Percentiles rank a stretch among this genome's conserved stretches.
These are phyloP conservation scores for Phaffia rhodozyma DNA, from an alignment of 1,284 basidiomycete species.

Conservation along the genomic window DNA sequence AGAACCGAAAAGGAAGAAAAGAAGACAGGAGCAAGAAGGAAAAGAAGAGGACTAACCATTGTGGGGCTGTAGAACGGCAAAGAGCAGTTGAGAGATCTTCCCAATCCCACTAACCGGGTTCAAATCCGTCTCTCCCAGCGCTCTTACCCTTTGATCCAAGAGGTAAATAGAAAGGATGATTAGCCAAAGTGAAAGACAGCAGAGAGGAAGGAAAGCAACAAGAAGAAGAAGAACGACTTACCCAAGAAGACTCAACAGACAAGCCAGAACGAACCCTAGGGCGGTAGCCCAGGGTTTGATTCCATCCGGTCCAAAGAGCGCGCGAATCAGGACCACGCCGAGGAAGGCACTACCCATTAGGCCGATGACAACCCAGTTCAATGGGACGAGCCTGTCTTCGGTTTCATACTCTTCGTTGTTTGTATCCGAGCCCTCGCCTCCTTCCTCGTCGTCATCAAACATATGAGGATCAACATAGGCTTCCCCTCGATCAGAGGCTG, in stretches of 20 bases:
- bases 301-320: conserved; percentile 74
- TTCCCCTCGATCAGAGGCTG: conserved; percentile 14
- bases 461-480: conserved; percentile 26
- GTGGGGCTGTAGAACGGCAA: conserved; percentile 86
- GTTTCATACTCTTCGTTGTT: conserved; percentile 55
- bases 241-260: conserved; percentile 76
- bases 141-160: conserved; percentile 52
- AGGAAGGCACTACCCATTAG: conserved; percentile 49
- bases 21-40: neutral
- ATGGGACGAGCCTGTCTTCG: conserved; percentile 66
- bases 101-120: conserved; percentile 87
- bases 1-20: neutral
- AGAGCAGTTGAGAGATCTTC: conserved; percentile 87
- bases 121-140: conserved; percentile 82
- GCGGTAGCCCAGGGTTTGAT: conserved; percentile 91
- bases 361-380: conserved; percentile 62
- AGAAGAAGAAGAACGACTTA: conserved; percentile 32
- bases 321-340: conserved; percentile 70
- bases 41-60: conserved; percentile 39
- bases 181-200: too few relatives aligned
- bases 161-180: too few relatives aligned
- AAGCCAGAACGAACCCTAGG: conserved; percentile 69
- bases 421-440: conserved; percentile 28
- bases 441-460: conserved; percentile 32
- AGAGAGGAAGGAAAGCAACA: conserved; percentile 2